Evolutionary conservation across 352 stramenopile species (phyloP).

Genomic region (Pythium inflatum): DNA sequence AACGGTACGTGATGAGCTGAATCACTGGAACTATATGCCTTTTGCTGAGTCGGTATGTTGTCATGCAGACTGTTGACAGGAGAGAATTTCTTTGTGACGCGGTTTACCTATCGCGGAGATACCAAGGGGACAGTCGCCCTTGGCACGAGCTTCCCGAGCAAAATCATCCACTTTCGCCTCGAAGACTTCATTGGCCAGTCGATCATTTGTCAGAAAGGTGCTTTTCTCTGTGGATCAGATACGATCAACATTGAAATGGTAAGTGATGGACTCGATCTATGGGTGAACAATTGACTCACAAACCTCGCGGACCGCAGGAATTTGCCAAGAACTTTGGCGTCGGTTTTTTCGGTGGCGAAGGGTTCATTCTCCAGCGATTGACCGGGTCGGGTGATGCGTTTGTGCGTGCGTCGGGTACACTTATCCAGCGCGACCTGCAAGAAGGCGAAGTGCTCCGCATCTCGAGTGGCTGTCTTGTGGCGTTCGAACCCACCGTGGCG

Average conservation of each 20-base stretch:
- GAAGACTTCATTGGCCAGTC: conserved; percentile 84
- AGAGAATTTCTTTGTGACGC: conserved; percentile 82
- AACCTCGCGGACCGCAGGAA: conserved; percentile 69
- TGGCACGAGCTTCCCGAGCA: conserved; percentile 87
- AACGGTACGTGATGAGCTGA: conserved; percentile 47
- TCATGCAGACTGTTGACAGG: conserved; percentile 66
- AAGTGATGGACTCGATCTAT: background rate
- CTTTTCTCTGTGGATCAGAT: conserved; percentile 91
- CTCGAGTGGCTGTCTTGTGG: conserved; percentile 91
- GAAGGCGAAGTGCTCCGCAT: conserved; percentile 91
- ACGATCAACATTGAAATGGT: conserved; percentile 93
- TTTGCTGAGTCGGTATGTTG: too few species aligned
- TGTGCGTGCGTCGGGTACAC: conserved; percentile 87
- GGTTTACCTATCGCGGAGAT: conserved; percentile 67
- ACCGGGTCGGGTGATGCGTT: conserved; percentile 90
- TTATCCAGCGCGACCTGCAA: conserved; percentile 87
- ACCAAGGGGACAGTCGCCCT: conserved; percentile 85
- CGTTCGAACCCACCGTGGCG: conserved; percentile 84
- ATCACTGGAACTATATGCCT: background rate
- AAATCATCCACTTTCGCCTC: conserved; percentile 91
- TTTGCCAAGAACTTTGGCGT: conserved; percentile 90
- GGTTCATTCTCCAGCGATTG: conserved; percentile 94
- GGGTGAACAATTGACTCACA: too few species aligned
- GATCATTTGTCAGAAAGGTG: conserved; percentile 93
- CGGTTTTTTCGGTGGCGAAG: conserved; percentile 95